Evolutionary conservation across 2,329 filamentous ascomycete species (phyloP), one percentile per base, ranked within the genome.

Genomic region (Fusarium tupiense): DNA sequence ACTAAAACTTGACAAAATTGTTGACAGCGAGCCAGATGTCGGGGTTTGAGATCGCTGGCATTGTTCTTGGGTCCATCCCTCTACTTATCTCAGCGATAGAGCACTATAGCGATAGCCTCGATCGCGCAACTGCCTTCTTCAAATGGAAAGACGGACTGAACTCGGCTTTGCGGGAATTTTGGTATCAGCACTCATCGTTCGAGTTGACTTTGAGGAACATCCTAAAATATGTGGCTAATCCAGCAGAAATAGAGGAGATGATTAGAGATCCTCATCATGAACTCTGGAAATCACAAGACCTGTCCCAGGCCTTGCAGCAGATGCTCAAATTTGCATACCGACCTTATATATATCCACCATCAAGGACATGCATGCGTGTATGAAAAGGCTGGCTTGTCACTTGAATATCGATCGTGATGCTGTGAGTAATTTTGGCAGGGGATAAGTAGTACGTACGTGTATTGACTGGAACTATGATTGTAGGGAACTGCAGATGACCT

Each of bases 391-490:
- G 19, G 44, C 44, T 1, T 5, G 3, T 0, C 44, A 47, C 8
- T 29, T 47, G 10, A 19, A 29, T 22, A 11, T 47, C 3, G 24
- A 47, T 11, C 44, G 44, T 16, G 44, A 47, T 16, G 1, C 19
- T 8, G 26, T 29, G 26, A 47, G 44, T 47, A 22, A 16, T 29
- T 22, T 11, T 22, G 5, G 8, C 19, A 22, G 26, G 7, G 26
- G 26, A 7, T 29, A 29, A 29, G 6, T 29, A 29, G 7, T 29
- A 29, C 26, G 26, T 29, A 29, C 26, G 26, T 29, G 26, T 6
- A 29, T 6, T 47, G 2, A 47, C 6, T 7, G 0, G 4, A 5
- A 22, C 0, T 0, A 3, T 29, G 0, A 10, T 16, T 3, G 0
- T 16, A 47, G 44, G 26, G 13, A 22, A 47, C 24, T 16, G 19